Base-by-base conservation (phyloP, 1,284 basidiomycete species). In the Cryptococcus deneoformans region DNA sequence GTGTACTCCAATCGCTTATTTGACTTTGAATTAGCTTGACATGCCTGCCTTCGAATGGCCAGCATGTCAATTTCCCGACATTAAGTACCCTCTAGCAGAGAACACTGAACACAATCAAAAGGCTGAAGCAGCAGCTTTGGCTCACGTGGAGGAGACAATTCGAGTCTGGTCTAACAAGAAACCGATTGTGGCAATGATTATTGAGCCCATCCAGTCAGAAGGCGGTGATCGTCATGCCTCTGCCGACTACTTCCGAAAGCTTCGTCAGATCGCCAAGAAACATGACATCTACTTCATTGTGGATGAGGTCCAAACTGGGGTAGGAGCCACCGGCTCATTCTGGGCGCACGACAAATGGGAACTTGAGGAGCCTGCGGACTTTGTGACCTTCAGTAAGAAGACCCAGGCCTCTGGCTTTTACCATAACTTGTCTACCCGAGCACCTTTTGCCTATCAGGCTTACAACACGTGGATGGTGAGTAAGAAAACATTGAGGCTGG, bases 31-130 rank as follows among this genome's bases (percentile, higher is more conserved):
- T 29, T 29, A 29, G 73, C 68, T 83, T 60, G 82, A 82, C 67
- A 79, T 84, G 34, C 82, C 82, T 11, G 80, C 82, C 0, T 83
- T 83, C 68, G 80, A 83, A 71, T 81, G 80, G 82, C 82, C 82
- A 0, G 76, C 75, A 34, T 80, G 79, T 1, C 68, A 78, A 11
- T 84, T 81, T 77, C 82, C 82, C 0, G 59, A 77, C 12, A 64
- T 82, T 57, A 79, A 80, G 68, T 84, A 84, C 69, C 82, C 82
- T 1, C 67, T 83, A 12, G 71, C 76, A 56, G 79, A 75, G 61
- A 83, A 83, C 68, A 61, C 29, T 29, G 29, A 29, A 29, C 29
- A 29, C 29, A 29, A 29, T 29, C 29, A 29, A 29, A 29, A 29
- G 29, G 29, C 29, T 5, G 29, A 63, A 43, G 71, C 71, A 14